Evolutionary conservation across 1,139 yeast genomes (phyloP), one percentile per base, ranked within the genome.

Genomic region (Scheffersomyces lignicola): DNA sequence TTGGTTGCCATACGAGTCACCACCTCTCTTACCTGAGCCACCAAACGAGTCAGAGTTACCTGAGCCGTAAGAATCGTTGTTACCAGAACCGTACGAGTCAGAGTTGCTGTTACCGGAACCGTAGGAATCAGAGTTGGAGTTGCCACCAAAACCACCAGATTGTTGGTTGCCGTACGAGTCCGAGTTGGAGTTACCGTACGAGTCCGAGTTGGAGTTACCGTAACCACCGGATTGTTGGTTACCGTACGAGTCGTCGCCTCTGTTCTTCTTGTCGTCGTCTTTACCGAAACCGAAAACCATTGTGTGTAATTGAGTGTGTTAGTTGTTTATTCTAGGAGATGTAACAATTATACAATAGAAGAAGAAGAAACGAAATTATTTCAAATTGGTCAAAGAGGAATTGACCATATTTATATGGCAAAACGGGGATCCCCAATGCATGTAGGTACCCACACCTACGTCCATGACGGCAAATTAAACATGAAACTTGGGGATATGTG

Each of bases 271-370:
- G 21, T 42, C 36, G 23, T 44, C 39, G 41, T 45, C 45, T 35
- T 48, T 46, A 41, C 63, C 63, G 24, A 58, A 55, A 29, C 62
- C 63, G 39, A 58, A 58, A 38, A 50, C 63, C 63, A 58, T 58
- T 48, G 35, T 31, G 18, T n/a, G 12, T 4, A 9, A 20, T 17
- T 20, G 13, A n/a, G n/a, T 29, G 24, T 11, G 11, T 29, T 21
- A 9, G n/a, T 29, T 30, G 26, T 9, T 7, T 6, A 8, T 10
- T 13, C 5, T 4, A 10, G 16, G 8, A 24, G 15, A 12, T 24
- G 15, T 15, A 24, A 18, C 28, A 25, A 27, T 35, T 12, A n/a
- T n/a, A n/a, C n/a, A n/a, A n/a, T n/a, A n/a, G n/a, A 26, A 5
- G 6, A 26, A 26, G 11, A 15, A 26, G 6, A 26, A 26, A 24